These are phyloP conservation scores for Panus rudis DNA, from an alignment of 768 basidiomycete species.

Conservation along the genomic window DNA sequence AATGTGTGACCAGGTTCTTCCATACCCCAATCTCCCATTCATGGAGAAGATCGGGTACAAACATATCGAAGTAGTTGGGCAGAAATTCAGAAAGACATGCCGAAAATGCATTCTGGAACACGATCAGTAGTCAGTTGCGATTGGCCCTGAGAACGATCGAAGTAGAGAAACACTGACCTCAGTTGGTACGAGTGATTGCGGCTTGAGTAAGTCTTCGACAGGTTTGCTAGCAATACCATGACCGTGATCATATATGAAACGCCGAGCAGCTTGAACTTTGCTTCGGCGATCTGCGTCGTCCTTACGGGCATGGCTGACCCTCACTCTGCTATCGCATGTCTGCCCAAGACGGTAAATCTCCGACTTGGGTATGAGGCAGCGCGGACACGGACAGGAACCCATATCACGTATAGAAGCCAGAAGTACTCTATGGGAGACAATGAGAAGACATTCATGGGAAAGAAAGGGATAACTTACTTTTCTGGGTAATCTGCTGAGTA, in stretches of 20 bases:
- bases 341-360: conserved; percentile 17
- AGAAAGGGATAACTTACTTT: conserved; percentile 13
- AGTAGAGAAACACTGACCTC: conserved; percentile 15
- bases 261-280: conserved; percentile 13
- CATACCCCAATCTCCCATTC: conserved; percentile 35
- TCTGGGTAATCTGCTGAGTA: conserved; percentile 25
- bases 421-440: conserved; percentile 13
- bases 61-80: conserved; percentile 20
- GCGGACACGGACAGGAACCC: conserved; percentile 25
- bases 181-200: conserved; percentile 14
- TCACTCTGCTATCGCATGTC: conserved; percentile 6
- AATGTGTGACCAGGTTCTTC: conserved; percentile 29
- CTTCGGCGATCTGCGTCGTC: conserved; percentile 9
- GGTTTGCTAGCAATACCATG: conserved; percentile 17
- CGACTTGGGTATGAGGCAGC: conserved; percentile 18
- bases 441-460: neutral
- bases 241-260: conserved; percentile 24
- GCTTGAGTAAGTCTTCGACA: conserved; percentile 17
- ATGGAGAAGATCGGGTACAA: conserved; percentile 33
- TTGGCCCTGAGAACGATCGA: conserved; percentile 21
- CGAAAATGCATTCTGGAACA: conserved; percentile 29
- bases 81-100: conserved; percentile 9
- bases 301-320: conserved; percentile 2
- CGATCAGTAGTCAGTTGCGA: conserved; percentile 15
- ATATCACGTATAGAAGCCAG: conserved; percentile 18